A percentile compares a stretch with the other conserved stretches of the same genome.
Conservation (phyloP, 352 stramenopile species). For the Phytophthora megakarya region DNA sequence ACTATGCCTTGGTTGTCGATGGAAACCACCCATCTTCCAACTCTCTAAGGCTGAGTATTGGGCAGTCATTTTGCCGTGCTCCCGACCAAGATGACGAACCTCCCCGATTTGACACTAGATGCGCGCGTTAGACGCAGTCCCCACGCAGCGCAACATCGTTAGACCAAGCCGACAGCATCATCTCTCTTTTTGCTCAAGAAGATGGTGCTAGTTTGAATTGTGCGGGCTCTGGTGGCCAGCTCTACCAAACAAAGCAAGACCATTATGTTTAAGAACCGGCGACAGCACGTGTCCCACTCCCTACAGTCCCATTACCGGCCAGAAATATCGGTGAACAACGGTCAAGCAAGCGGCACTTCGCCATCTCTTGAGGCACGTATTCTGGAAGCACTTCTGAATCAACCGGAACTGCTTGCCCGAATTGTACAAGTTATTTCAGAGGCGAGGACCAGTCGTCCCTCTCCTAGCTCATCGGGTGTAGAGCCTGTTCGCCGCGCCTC, state of each 20-base stretch:
- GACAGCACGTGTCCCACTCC: no score
- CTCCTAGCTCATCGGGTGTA: neutral
- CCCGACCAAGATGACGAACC: neutral
- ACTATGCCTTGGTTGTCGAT: constrained; percentile 14
- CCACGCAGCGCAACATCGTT: neutral
- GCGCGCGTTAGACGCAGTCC: neutral
- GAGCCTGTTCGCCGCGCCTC: neutral
- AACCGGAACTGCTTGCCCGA: constrained; percentile 9
- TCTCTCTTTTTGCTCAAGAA: constrained; percentile 6
- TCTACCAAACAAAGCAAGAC: neutral
- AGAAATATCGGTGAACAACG: no score
- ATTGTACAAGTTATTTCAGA: constrained; percentile 6
- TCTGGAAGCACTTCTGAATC: constrained; percentile 9
- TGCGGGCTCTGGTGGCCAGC: neutral
- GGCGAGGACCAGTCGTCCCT: neutral
- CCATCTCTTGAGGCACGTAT: constrained; percentile 3
- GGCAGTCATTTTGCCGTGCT: neutral
- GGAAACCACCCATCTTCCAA: neutral
- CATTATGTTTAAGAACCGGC: no score
- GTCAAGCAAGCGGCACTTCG: neutral
- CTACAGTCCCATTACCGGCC: neutral
- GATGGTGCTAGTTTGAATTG: neutral
- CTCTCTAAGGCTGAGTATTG: neutral
- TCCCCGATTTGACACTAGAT: neutral
- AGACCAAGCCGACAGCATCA: neutral